Evolutionary conservation across 1,284 basidiomycete species (phyloP), one percentile per base, ranked within the genome.

Genomic region (Fistulina hepatica): DNA sequence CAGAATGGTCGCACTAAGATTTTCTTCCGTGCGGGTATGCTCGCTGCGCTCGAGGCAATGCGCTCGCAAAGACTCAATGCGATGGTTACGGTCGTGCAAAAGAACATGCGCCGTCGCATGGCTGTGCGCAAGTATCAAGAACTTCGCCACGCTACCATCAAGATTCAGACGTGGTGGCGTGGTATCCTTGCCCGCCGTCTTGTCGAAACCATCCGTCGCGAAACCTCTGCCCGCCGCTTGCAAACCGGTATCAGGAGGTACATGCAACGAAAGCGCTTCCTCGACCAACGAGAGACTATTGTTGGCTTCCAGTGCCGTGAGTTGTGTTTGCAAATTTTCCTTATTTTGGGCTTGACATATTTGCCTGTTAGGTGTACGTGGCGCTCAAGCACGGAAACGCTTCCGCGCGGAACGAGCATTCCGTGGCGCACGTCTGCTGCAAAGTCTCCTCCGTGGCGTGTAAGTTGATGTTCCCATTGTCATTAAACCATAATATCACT

Each of bases 11-110:
- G 93, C 17, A 97, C 90, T 23, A 99, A 99, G 65, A 95, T 99
- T 53, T 99, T 99, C 68, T 98, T 99, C 76, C 80, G 95, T 39
- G 92, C 95, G 9, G 95, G 95, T 48, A 97, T 98, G 88, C 81
- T 99, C 28, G 94, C 95, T n/a, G 82, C 88, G 11, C 73, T 99
- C 37, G 95, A 99, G 60, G 81, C 90, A 22, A 67, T 92, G 36
- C 82, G 95, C 20, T 81, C 89, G 6, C 80, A 86, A 44, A 74
- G 85, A 43, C 73, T 98, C 40, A 94, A 97, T 54, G 67, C 78
- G 13, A 76, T 98, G 56, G 91, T 94, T 40, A 97, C 90, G 10
- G 72, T 95, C 33, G 84, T 99, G 11, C 95, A 98, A 65, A 98
- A 98, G 76, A 97, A 97, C 58, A 81, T 97, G 64, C 73, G 88